Percentiles rank a stretch among this genome's conserved stretches.
These are phyloP conservation scores for Gamsiella multidivaricata DNA, from an alignment of 192 early-diverging fungal genomes.

Conservation along the genomic window DNA sequence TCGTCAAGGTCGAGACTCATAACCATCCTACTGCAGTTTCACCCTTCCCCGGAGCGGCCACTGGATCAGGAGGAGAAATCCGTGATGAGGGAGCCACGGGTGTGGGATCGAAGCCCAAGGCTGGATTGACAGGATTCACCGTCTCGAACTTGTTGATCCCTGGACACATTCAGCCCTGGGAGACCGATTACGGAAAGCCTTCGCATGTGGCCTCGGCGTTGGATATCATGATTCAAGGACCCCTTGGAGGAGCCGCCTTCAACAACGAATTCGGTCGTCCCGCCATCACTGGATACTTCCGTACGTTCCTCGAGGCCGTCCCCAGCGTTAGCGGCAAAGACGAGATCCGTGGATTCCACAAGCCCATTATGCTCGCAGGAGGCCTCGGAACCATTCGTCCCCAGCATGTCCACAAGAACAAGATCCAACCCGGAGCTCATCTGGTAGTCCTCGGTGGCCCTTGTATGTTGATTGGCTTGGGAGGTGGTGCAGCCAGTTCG, in stretches of 20 bases:
- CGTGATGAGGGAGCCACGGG: conserved; percentile 99
- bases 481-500: conserved; percentile 98
- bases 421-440: conserved; percentile 81
- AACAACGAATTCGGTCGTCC: conserved; percentile 99
- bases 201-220: conserved; percentile 90
- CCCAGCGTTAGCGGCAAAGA: conserved; percentile 61
- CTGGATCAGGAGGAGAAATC: conserved; percentile 99
- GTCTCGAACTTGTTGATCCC: conserved; percentile 97
- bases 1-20: conserved; percentile 99
- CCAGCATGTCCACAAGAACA: conserved; percentile 88
- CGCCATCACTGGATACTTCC: conserved; percentile 94
- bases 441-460: conserved; percentile 96
- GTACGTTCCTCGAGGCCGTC: conserved; percentile 82
- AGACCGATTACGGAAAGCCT: conserved; percentile 86
- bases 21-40: conserved; percentile 99
- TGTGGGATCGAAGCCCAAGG: conserved; percentile 93
- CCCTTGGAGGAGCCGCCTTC: conserved; percentile 97
- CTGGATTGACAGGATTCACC: conserved; percentile 94
- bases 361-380: conserved; percentile 99
- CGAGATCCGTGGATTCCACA: conserved; percentile 96
- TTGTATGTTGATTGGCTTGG: conserved; percentile 97
- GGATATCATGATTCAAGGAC: conserved; percentile 98
- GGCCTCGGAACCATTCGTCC: conserved; percentile 94
- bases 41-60: conserved; percentile 97
- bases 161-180: conserved; percentile 93